Base-by-base conservation (phyloP, 306 rosid genomes). In the Prosopis cineraria region DNA sequence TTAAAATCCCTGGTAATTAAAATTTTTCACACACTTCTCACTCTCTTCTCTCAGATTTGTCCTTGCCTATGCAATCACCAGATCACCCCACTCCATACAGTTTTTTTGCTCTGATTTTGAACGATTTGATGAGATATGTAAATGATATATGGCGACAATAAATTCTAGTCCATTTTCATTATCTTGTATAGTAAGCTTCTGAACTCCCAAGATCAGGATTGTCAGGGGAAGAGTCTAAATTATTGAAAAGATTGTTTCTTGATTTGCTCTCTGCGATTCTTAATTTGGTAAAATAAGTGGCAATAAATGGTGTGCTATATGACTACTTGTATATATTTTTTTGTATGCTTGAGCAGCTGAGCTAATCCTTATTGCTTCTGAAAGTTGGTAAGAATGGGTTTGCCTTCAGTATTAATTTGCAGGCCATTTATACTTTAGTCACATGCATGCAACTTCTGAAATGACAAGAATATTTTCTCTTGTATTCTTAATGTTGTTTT, bases 1-100 rank as follows among this genome's bases (percentile, higher is more conserved):
- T 52, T 79, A 48, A 33, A 22, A 31, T 67, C 59, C 64, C 31
- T 37, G 44, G 47, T 60, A 62, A 48, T 39, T 55, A 50, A 75
- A 68, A n/a, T 31, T 27, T 75, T 69, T 12, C n/a, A 6, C 34
- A 40, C 14, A 0, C 39, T 31, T 52, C 34, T 79, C 41, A 44
- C 47, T 62, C 58, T 19, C 25, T 36, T 45, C 5, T 67, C 60
- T 72, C 59, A 25, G 7, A 25, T 14, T 52, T 58, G 44, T 39
- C 39, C 56, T 68, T 30, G 19, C 45, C 69, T 72, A 4, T 36
- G 36, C 45, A 64, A 22, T 7, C 34, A 5, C 58, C 48, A 27
- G 13, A 10, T 30, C n/a, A 58, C 65, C 36, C 12, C 65, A 47
- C 27, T 62, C 47, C 60, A 29, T 43, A 48, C 17, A 64, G 52